Evolutionary conservation across 129 eudicot species (phyloP).

Genomic region (Tagetes erecta): DNA sequence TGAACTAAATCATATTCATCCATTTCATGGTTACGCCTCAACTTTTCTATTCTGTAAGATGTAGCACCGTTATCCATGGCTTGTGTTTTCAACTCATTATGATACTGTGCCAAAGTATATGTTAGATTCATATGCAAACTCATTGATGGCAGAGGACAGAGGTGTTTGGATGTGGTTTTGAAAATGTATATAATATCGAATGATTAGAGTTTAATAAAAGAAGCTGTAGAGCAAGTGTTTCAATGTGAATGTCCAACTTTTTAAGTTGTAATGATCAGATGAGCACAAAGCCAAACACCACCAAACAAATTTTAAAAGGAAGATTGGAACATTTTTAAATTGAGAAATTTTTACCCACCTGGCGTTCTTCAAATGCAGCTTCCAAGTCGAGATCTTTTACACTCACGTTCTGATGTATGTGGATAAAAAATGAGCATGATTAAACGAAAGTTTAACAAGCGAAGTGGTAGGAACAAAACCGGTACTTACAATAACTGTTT

Average conservation of each 20-base stretch:
- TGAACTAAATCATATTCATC: constrained; percentile 97
- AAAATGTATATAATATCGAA: not conserved
- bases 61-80: constrained; percentile 74
- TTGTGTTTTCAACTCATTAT: constrained; percentile 55
- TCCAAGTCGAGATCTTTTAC: constrained; percentile 87
- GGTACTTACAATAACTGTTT: constrained; percentile 58
- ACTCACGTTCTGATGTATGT: constrained; percentile 62
- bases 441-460: constrained; percentile 8
- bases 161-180: not conserved
- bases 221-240: not conserved
- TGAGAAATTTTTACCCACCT: constrained; percentile 49
- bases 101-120: constrained; percentile 49
- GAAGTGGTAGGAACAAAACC: not conserved
- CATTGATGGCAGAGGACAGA: not conserved
- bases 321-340: not conserved
- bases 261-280: not conserved
- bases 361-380: constrained; percentile 92
- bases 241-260: not conserved
- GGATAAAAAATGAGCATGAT: not conserved
- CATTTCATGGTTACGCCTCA: constrained; percentile 87
- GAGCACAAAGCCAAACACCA: not conserved
- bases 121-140: constrained; percentile 15
- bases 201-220: not conserved
- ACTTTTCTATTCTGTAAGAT: constrained; percentile 54
- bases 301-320: not conserved